phyloP scores from a whole-genome alignment of 1,139 yeast species.

The Geotrichum cucujoidarum region DNA sequence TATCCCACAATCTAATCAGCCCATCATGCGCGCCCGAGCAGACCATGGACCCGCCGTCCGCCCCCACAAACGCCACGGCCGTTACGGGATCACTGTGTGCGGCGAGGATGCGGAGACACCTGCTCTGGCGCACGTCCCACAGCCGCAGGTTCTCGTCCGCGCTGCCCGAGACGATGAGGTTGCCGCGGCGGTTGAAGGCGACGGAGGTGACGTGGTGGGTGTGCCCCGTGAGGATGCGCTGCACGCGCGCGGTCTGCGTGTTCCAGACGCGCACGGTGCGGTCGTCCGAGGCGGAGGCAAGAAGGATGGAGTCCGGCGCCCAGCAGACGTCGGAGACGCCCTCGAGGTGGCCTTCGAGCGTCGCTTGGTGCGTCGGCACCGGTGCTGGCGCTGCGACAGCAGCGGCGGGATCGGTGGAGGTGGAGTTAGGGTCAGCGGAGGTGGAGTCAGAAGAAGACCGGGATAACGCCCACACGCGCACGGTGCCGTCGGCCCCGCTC shows the following conservation, averaged over 20 bases:
- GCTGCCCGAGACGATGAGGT: constrained; percentile 73
- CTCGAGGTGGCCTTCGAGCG: constrained; percentile 55
- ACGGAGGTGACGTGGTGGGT: constrained; percentile 78
- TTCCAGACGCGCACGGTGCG: constrained; percentile 74
- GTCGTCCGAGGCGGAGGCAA: constrained; percentile 89
- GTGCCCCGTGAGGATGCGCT: constrained; percentile 68
- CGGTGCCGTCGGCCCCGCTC: constrained; percentile 29
- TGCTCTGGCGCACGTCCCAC: constrained; percentile 80
- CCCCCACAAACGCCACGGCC: constrained; percentile 61
- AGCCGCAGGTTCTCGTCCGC: constrained; percentile 87
- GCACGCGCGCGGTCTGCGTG: constrained; percentile 30
- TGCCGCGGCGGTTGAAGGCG: constrained; percentile 70
- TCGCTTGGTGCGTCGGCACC: constrained; percentile 37
- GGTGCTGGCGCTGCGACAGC: not conserved
- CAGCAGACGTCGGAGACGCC: constrained; percentile 71
- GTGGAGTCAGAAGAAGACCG: constrained; percentile 40
- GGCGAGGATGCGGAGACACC: constrained; percentile 69
- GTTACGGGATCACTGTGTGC: constrained; percentile 94
- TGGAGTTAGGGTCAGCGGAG: constrained; percentile 45
- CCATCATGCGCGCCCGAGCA: constrained; percentile 93
- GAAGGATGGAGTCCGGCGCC: constrained; percentile 66
- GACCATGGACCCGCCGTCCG: constrained; percentile 76
- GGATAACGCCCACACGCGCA: constrained; percentile 4
- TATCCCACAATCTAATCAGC: constrained; percentile 76
- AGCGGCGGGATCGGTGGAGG: constrained; percentile 26